A percentile compares a stretch with the other conserved stretches of the same genome.
Conservation (phyloP, 208 protist species). For the Leishmania braziliensis region DNA sequence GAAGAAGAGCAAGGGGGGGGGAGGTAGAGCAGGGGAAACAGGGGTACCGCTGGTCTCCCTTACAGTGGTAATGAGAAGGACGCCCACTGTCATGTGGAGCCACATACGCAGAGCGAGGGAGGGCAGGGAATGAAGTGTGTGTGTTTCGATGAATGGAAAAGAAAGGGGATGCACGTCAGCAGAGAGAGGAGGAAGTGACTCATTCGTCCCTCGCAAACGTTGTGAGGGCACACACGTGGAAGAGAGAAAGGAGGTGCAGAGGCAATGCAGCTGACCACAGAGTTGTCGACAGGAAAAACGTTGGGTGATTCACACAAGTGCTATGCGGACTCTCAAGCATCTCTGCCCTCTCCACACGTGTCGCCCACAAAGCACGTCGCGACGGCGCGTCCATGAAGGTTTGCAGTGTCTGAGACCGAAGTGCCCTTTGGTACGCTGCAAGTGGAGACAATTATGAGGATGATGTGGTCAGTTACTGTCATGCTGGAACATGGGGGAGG, state of each 20-base stretch:
- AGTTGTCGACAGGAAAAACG: background rate
- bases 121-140: background rate
- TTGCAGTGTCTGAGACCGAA: background rate
- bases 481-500: no score
- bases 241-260: no score
- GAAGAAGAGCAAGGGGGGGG: background rate
- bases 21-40: background rate
- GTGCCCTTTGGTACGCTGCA: background rate
- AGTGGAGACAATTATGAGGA: background rate
- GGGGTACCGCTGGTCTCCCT: background rate
- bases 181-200: conserved; percentile 5
- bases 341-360: background rate
- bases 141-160: background rate
- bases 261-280: background rate
- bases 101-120: background rate
- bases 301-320: background rate
- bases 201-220: background rate
- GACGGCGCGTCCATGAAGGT: background rate
- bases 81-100: no score
- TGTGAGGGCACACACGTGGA: background rate
- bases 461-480: background rate
- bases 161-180: background rate
- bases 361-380: background rate
- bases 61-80: background rate
- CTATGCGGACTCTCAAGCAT: no score